A percentile compares a stretch with the other conserved stretches of the same genome.
phyloP scores from a whole-genome alignment of 176 grass and related monocot species.

The Areca catechu region DNA sequence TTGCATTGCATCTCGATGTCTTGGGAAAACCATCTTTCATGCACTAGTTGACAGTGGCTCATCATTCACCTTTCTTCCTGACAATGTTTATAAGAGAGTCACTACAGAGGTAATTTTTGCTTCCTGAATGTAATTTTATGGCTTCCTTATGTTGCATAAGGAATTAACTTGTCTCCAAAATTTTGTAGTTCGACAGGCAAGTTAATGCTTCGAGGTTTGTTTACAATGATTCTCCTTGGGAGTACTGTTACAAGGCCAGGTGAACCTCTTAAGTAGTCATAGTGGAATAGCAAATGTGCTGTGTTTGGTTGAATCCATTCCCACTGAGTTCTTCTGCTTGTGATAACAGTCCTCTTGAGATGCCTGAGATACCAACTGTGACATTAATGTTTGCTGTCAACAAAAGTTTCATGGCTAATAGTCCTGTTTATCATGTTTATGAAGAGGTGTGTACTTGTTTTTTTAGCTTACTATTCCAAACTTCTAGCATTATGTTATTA shows the following conservation, averaged over 20 bases:
- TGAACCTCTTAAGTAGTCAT: constrained; percentile 31
- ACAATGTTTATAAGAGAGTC: constrained; percentile 55
- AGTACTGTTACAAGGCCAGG: constrained; percentile 81
- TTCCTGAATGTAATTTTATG: background rate
- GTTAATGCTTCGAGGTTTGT: constrained; percentile 50
- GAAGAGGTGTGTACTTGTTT: constrained; percentile 34
- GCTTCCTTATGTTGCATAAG: background rate
- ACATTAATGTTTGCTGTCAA: constrained; percentile 55
- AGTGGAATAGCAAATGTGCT: constrained; percentile 7
- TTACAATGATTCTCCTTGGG: constrained; percentile 33
- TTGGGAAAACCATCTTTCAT: constrained; percentile 47
- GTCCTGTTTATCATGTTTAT: constrained; percentile 42
- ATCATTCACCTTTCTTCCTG: constrained; percentile 74
- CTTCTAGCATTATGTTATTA: no score
- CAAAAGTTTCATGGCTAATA: constrained; percentile 63
- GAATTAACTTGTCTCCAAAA: constrained; percentile 26
- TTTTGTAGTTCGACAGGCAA: constrained; percentile 77
- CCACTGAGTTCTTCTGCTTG: constrained; percentile 18
- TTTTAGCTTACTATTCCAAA: no score
- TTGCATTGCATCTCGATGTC: constrained; percentile 70
- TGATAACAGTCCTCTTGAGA: constrained; percentile 52
- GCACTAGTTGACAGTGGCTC: constrained; percentile 86
- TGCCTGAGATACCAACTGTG: constrained; percentile 57
- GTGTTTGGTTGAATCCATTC: constrained; percentile 6
- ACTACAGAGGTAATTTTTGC: constrained; percentile 50